Evolutionary conservation across 805 yeast species (phyloP).

Genomic region (Hanseniaspora vineae): DNA sequence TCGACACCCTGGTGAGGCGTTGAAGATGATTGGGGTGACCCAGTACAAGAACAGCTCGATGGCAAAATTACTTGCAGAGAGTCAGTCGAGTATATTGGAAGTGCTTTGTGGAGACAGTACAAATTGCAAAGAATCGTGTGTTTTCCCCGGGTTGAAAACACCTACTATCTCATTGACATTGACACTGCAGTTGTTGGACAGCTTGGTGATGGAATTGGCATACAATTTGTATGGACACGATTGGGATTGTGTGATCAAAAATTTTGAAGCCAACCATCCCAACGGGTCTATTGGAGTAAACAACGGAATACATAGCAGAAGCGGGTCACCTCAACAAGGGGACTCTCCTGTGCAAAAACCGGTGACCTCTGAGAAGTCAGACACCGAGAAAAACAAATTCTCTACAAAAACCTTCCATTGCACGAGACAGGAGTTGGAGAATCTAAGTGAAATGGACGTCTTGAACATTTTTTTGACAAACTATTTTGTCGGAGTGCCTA

Average conservation of each 20-base stretch:
- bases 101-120: background rate
- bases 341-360: too few species aligned
- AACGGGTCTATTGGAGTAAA: slow-evolving; percentile 75
- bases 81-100: slow-evolving; percentile 18
- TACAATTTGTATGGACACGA: slow-evolving; percentile 50
- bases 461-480: too few species aligned
- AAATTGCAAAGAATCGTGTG: slow-evolving; percentile 34
- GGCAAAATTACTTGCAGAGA: slow-evolving; percentile 11
- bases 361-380: too few species aligned
- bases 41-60: slow-evolving; percentile 8
- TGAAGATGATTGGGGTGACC: slow-evolving; percentile 9
- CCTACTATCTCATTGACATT: slow-evolving; percentile 80
- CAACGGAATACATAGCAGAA: background rate
- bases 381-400: too few species aligned
- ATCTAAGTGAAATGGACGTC: too few species aligned
- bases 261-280: slow-evolving; percentile 69
- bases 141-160: slow-evolving; percentile 68
- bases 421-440: too few species aligned
- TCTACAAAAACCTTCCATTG: too few species aligned
- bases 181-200: slow-evolving; percentile 64
- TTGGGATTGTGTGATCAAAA: slow-evolving; percentile 33
- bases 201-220: slow-evolving; percentile 58
- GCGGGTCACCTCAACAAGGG: too few species aligned
- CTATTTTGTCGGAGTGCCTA: too few species aligned
- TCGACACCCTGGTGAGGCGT: background rate